Base-by-base conservation (phyloP, 495 filamentous ascomycete species). In the Penicillium turbatum region DNA sequence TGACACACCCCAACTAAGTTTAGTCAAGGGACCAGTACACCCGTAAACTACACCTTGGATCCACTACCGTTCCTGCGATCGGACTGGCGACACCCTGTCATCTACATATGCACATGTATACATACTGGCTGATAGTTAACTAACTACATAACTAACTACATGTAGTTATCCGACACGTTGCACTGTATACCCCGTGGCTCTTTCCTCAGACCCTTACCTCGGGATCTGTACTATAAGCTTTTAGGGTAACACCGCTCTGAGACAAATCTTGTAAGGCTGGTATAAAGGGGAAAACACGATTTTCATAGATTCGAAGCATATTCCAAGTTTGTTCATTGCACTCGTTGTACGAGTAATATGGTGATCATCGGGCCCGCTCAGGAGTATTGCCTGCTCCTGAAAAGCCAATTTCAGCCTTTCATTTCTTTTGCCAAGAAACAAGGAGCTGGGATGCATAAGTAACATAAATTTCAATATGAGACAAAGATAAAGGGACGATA, bases 41-140 rank as follows among this genome's bases (percentile, higher is more conserved):
- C n/a, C n/a, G n/a, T n/a, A n/a, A n/a, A 24, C 48, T 49, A 39
- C 35, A 41, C 12, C 17, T 51, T 34, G 38, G 51, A 42, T 65
- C 59, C 62, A 61, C 62, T 32, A 26, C 35, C 45, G 59, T 59
- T 62, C 55, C 29, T 41, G 41, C 42, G 56, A 40, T 50, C 55
- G 27, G 45, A 57, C 58, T 61, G 61, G 59, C 61, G 58, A 61
- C 54, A 45, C 53, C 27, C 34, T 45, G 53, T 53, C 34, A 43
- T 55, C 45, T 42, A 57, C 49, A 52, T 48, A 60, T 54, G 37
- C 7, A 35, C 19, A 34, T 1, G 2, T 24, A 4, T 24, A 24
- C 21, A 24, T 24, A 24, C 21, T 24, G 21, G 21, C 21, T 24
- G 21, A 4, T 24, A n/a, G n/a, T n/a, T n/a, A n/a, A n/a, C n/a